These are phyloP conservation scores for Zygosaccharomyces gambellarensis DNA, from an alignment of 805 yeast species.

Conservation along the genomic window DNA sequence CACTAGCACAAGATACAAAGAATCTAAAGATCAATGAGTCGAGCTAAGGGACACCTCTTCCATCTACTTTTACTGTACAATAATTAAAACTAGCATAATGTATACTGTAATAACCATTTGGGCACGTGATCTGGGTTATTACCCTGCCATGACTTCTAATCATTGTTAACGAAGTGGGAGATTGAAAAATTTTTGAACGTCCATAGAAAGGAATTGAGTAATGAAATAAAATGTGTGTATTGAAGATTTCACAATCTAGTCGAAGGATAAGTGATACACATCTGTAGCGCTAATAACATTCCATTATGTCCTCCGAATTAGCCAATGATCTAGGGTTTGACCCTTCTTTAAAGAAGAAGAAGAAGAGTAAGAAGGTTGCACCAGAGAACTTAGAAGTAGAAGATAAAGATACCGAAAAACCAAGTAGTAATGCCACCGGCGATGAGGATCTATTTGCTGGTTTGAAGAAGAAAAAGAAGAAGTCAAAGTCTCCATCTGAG, in stretches of 20 bases:
- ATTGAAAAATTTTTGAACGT: slow-evolving; percentile 12
- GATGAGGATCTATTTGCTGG: slow-evolving; percentile 74
- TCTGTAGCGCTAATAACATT: background rate
- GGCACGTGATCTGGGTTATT: background rate
- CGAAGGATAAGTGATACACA: background rate
- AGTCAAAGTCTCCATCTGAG: slow-evolving; percentile 43
- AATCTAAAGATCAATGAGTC: slow-evolving; percentile 8
- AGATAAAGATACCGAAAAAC: slow-evolving; percentile 33
- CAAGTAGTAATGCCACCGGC: slow-evolving; percentile 33
- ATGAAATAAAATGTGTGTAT: background rate
- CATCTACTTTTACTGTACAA: background rate
- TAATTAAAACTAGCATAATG: background rate
- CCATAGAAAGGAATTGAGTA: slow-evolving; percentile 1
- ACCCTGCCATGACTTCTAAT: slow-evolving; percentile 6
- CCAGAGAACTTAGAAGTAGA: slow-evolving; percentile 38
- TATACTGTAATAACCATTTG: slow-evolving; percentile 2
- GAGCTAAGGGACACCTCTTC: background rate
- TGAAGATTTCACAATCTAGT: background rate
- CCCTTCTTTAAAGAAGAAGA: slow-evolving; percentile 71
- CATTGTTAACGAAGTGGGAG: slow-evolving; percentile 8
- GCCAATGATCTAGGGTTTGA: slow-evolving; percentile 56
- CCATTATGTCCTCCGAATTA: slow-evolving; percentile 30
- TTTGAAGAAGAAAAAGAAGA: slow-evolving; percentile 84
- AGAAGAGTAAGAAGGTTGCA: slow-evolving; percentile 56
- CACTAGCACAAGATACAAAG: background rate